Percentiles rank a stretch among this genome's conserved stretches.
These are phyloP conservation scores for Tulasnella sp. DNA, from an alignment of 768 basidiomycete species.

Conservation along the genomic window DNA sequence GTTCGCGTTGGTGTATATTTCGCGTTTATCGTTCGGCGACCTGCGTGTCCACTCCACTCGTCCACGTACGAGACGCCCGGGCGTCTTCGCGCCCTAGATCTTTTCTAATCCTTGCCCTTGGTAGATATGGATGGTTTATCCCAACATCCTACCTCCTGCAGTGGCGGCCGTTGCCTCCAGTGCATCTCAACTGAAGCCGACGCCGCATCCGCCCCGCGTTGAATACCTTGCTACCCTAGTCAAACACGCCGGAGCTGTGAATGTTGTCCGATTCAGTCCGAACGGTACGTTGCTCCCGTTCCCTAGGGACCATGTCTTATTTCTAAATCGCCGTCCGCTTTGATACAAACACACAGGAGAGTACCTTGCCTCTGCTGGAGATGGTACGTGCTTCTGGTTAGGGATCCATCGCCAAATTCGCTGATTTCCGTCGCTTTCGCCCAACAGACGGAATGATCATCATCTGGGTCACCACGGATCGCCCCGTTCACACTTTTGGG, in stretches of 20 bases:
- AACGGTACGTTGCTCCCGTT: conserved; percentile 46
- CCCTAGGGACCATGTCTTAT: neutral
- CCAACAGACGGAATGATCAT: conserved; percentile 87
- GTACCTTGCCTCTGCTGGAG: conserved; percentile 88
- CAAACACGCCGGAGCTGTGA: conserved; percentile 88
- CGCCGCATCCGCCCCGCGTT: conserved; percentile 63
- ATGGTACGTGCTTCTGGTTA: conserved; percentile 46
- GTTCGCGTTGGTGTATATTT: conserved; percentile 28
- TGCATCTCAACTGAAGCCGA: conserved; percentile 22
- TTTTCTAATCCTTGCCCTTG: neutral
- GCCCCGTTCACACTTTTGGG: conserved; percentile 65
- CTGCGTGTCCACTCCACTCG: neutral
- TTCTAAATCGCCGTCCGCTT: conserved; percentile 12
- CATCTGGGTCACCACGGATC: conserved; percentile 78
- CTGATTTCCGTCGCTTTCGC: neutral
- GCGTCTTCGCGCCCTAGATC: no score
- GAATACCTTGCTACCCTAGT: conserved; percentile 92
- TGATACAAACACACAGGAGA: conserved; percentile 43
- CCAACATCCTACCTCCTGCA: conserved; percentile 63
- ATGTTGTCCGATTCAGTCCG: conserved; percentile 91
- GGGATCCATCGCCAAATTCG: neutral
- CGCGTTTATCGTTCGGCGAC: neutral
- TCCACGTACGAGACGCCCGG: neutral
- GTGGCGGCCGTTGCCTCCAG: conserved; percentile 29
- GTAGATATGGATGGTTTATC: conserved; percentile 90